phyloP scores from a whole-genome alignment of 2,329 filamentous ascomycete genomes.

The Alternaria atra region DNA sequence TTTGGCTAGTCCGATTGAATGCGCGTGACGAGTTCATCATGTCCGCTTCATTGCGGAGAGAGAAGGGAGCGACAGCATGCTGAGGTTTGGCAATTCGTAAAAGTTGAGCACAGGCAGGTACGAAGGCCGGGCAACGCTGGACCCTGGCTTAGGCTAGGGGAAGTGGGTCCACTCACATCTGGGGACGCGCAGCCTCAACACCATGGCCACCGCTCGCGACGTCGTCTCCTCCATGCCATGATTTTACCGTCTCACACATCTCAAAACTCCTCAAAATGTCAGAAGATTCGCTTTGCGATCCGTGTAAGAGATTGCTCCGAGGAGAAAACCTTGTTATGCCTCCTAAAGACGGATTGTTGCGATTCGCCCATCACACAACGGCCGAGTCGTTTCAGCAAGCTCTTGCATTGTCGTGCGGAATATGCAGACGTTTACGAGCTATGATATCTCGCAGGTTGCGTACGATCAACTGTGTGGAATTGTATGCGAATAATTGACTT shows the following conservation, averaged over 20 bases:
- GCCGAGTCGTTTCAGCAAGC: neutral
- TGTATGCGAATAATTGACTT: neutral
- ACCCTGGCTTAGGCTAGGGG: slow-evolving; percentile 17
- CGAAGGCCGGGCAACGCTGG: slow-evolving; percentile 15
- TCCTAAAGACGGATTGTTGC: too few relatives aligned
- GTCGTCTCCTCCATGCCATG: too few relatives aligned
- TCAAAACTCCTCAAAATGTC: neutral
- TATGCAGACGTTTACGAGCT: neutral
- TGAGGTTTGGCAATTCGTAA: slow-evolving; percentile 16
- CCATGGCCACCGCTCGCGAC: slow-evolving; percentile 43
- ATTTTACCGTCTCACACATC: neutral
- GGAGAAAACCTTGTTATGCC: neutral
- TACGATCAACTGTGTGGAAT: neutral
- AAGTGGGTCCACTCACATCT: slow-evolving; percentile 9
- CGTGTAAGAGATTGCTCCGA: neutral
- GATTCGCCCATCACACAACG: neutral
- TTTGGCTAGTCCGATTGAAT: slow-evolving; percentile 43
- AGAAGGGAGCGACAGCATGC: slow-evolving; percentile 32
- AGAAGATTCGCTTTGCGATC: neutral
- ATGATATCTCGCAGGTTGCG: fast-evolving
- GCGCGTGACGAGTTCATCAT: slow-evolving; percentile 48
- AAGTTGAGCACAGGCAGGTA: slow-evolving; percentile 29
- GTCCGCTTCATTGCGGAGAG: slow-evolving; percentile 30
- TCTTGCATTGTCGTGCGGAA: neutral
- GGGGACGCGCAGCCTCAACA: slow-evolving; percentile 34